Evolutionary conservation across 139 green algal species (phyloP), one percentile per base, ranked within the genome.

Genomic region (Dunaliella primolecta): DNA sequence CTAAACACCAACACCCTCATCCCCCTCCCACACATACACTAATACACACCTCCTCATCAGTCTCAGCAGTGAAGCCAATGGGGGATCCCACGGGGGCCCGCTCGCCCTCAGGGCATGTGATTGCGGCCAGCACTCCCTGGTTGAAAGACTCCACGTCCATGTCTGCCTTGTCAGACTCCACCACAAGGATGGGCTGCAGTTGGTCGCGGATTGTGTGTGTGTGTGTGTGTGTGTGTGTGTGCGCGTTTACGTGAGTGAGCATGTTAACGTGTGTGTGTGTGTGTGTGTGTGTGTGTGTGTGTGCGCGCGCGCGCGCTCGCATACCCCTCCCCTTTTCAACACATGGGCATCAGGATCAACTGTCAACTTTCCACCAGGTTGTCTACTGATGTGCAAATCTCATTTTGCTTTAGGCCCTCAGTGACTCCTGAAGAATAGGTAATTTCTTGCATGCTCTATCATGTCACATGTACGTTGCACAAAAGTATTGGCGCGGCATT

Each of bases 121-220:
- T 96, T n/a, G 90, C 86, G 29, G 90, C 97, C 36, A 99, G 88
- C 85, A 96, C 96, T 57, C 97, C 97, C 30, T 97, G 94, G 29
- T 91, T 92, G 89, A 99, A 99, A 31, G 94, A 97, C 90, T 99
- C 97, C 0, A 99, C 97, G 85, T 99, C 96, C 97, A 99, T 99
- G 85, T 99, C 97, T 23, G 97, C 97, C 90, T 99, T 99, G 91
- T 99, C 97, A 7, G 94, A 98, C 93, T 98, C 97, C 29, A 99
- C 96, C 2, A 99, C 97, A n/a, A 99, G 96, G 27, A 99, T 91
- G 34, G 92, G 87, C 93, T 99, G 80, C 3, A 27, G 2, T n/a
- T n/a, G n/a, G 37, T 36, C 3, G 15, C 11, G 15, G n/a, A 32
- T 7, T 78, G n/a, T 78, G 46, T 64, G 46, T 64, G 46, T 64